These are phyloP conservation scores for Aspergillus haitiensis DNA, from an alignment of 495 filamentous ascomycete species.

Conservation along the genomic window DNA sequence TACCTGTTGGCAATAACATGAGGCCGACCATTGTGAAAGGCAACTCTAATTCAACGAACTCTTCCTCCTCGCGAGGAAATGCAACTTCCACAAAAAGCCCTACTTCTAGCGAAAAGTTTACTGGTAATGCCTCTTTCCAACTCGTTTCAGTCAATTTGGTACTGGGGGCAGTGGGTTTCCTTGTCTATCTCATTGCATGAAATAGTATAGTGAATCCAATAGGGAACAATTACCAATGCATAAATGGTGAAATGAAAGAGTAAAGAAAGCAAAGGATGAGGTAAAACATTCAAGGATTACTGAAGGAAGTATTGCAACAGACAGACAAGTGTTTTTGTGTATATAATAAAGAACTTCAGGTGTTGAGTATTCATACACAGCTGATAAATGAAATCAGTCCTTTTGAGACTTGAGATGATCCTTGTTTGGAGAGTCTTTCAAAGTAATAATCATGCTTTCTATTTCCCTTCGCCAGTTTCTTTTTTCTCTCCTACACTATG, in stretches of 20 bases:
- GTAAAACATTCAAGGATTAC: not conserved
- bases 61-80: constrained; percentile 11
- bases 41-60: constrained; percentile 10
- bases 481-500: not conserved
- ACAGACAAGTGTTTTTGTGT: not conserved
- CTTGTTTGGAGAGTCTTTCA: not conserved
- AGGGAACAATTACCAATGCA: not conserved
- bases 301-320: no score
- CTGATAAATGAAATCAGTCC: not conserved
- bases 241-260: not conserved
- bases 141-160: constrained; percentile 14
- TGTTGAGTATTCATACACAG: not conserved
- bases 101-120: constrained; percentile 15
- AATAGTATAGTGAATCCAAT: not conserved
- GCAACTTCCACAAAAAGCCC: constrained; percentile 21
- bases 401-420: not conserved
- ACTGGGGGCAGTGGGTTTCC: constrained; percentile 15
- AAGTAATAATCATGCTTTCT: constrained; percentile 1
- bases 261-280: not conserved
- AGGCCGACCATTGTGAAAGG: constrained; percentile 22
- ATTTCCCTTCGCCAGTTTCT: not conserved
- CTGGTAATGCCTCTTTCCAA: constrained; percentile 17
- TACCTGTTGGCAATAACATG: constrained; percentile 18
- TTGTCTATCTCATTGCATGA: constrained; percentile 20
- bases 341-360: constrained; percentile 10